These are phyloP conservation scores for Cercospora zeae-maydis DNA, from an alignment of 2,329 filamentous ascomycete genomes.

Conservation along the genomic window DNA sequence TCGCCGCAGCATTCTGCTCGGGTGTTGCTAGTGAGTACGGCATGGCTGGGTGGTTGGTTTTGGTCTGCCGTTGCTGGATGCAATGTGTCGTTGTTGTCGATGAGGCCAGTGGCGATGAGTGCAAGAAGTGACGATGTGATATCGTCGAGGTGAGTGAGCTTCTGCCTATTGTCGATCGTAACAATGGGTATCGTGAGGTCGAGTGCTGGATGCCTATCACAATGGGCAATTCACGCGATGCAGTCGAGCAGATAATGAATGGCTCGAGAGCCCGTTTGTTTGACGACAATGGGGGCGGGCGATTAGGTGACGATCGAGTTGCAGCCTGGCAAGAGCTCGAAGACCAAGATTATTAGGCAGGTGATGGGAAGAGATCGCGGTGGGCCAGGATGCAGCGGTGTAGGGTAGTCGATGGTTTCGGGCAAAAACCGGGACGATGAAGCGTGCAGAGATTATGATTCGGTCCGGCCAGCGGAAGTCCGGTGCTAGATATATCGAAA, in stretches of 20 bases:
- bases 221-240: conserved; percentile 32
- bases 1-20: conserved; percentile 63
- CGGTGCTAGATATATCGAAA: conserved; percentile 26
- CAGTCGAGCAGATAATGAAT: conserved; percentile 32
- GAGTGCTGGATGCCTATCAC: conserved; percentile 21
- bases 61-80: conserved; percentile 16
- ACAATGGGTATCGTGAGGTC: conserved; percentile 28
- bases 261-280: conserved; percentile 25
- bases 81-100: conserved; percentile 10
- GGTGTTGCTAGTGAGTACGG: conserved; percentile 43
- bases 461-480: conserved; percentile 37
- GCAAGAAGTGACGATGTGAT: conserved; percentile 14
- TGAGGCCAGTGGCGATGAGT: conserved; percentile 16
- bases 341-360: conserved; percentile 28
- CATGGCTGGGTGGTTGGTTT: conserved; percentile 37
- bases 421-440: conserved; percentile 24
- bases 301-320: conserved; percentile 31
- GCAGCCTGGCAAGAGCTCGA: conserved; percentile 33
- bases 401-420: conserved; percentile 28
- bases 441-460: conserved; percentile 28
- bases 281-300: conserved; percentile 10
- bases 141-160: conserved; percentile 12
- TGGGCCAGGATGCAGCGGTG: conserved; percentile 29
- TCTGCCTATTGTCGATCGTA: conserved; percentile 28
- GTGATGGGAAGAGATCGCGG: conserved; percentile 24